These are phyloP conservation scores for Colletotrichum horii DNA, from an alignment of 2,329 filamentous ascomycete genomes.

Conservation along the genomic window DNA sequence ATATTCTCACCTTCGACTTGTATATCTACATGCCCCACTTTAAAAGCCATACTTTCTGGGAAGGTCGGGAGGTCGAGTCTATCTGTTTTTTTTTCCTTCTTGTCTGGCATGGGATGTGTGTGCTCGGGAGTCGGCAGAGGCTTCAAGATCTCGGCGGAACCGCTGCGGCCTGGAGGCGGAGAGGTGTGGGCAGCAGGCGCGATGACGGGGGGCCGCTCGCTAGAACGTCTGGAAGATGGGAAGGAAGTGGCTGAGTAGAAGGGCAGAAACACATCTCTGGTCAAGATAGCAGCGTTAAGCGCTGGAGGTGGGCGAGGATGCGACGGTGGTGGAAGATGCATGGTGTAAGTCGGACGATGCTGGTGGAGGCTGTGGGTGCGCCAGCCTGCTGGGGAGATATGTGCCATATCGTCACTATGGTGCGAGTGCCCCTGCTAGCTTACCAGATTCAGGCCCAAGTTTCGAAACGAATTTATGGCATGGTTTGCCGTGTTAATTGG, in stretches of 20 bases:
- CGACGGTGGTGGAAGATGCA: not conserved
- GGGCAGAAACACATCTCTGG: not conserved
- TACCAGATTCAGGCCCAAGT: not conserved
- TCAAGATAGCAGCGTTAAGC: not conserved
- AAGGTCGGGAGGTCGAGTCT: not conserved
- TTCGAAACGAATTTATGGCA: not conserved
- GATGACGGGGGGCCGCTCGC: not conserved
- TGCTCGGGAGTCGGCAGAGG: not conserved
- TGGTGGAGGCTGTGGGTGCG: constrained; percentile 8
- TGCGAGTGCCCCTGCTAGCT: not conserved
- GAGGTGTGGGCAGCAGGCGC: not conserved
- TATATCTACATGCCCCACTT: not conserved
- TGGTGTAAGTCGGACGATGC: not conserved
- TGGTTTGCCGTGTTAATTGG: not conserved
- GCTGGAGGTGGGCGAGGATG: not conserved
- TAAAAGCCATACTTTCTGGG: not conserved
- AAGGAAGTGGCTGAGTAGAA: not conserved
- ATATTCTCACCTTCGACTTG: not conserved
- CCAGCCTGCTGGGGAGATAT: not conserved
- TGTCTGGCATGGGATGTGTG: not conserved
- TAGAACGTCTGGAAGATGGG: not conserved
- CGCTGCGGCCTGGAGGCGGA: not conserved
- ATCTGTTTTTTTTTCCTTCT: not conserved
- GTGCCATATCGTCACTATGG: not conserved
- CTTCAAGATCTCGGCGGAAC: not conserved